Evolutionary conservation across 345 rosid genomes (phyloP), one percentile per base, ranked within the genome.

Genomic region (Populus simonii): DNA sequence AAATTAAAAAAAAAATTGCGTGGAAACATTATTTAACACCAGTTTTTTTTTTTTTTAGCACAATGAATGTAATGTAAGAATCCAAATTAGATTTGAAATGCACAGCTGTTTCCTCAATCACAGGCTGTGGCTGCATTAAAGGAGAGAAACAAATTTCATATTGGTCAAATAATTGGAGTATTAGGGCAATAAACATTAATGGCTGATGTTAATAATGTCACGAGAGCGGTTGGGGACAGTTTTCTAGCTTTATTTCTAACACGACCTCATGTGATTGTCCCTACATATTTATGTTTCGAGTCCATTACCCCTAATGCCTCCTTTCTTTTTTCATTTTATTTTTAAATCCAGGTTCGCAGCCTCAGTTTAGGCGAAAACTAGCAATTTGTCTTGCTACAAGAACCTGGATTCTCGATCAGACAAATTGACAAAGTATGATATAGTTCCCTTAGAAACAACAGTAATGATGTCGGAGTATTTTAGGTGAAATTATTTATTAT

Each of bases 201-300:
- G 79, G 79, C 5, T 43, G 72, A 36, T 66, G 36, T 39, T 47
- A 22, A 23, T 43, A 41, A 61, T 8, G 53, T 59, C 69, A 70
- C 20, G 39, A 77, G 41, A 59, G 59, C 25, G 22, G 78, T 51
- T 75, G 71, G 31, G 13, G 12, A 62, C 49, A 10, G 10, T 66
- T 66, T 13, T 49, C 49, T 36, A 41, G 61, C 35, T 17, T n/a
- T n/a, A n/a, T 66, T n/a, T 59, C 29, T 23, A 11, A 3, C 29
- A 23, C 63, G 15, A 59, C 63, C 15, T n/a, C 5, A 4, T 59
- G 63, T 59, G 63, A 59, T 1, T 23, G 63, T 59, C 63, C 63
- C 63, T 59, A 10, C 29, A 59, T 59, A 10, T 59, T 59, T 9
- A 10, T 23, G 15, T 59, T 59, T 23, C 3, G 63, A 59, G 63